These are phyloP conservation scores for Diphasiastrum complanatum DNA, from an alignment of 83 land plant genomes.

Conservation along the genomic window DNA sequence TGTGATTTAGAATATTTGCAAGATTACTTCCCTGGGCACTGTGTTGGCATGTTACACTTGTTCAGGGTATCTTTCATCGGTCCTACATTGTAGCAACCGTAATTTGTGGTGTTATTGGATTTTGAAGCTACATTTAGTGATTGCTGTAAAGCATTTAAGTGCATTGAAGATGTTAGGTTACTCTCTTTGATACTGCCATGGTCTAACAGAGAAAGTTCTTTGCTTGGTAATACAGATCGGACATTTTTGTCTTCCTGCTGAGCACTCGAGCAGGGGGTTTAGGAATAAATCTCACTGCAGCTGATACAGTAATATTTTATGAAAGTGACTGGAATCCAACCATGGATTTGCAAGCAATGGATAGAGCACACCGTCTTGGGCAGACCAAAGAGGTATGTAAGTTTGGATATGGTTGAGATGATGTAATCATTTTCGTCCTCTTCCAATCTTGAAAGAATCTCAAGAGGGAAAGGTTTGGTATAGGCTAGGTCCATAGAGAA, in stretches of 20 bases:
- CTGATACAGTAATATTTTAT: conserved; percentile 96
- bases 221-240: conserved; percentile 51
- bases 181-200: too few species aligned
- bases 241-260: conserved; percentile 90
- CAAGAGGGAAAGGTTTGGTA: not conserved
- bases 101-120: too few species aligned
- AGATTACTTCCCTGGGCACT: too few species aligned
- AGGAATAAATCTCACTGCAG: conserved; percentile 95
- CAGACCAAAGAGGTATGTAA: conserved; percentile 95
- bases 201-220: not conserved
- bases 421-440: not conserved
- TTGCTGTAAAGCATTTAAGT: too few species aligned
- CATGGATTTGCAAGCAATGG: conserved; percentile 96
- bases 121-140: too few species aligned
- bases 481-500: not conserved
- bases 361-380: conserved; percentile 95
- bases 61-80: too few species aligned
- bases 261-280: conserved; percentile 99
- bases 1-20: too few species aligned
- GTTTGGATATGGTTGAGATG: too few species aligned
- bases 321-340: conserved; percentile 99
- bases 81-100: too few species aligned
- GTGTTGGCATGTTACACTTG: too few species aligned
- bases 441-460: not conserved
- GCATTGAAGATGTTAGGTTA: too few species aligned